These are phyloP conservation scores for Lepidium sativum DNA, from an alignment of 345 rosid genomes.

Conservation along the genomic window DNA sequence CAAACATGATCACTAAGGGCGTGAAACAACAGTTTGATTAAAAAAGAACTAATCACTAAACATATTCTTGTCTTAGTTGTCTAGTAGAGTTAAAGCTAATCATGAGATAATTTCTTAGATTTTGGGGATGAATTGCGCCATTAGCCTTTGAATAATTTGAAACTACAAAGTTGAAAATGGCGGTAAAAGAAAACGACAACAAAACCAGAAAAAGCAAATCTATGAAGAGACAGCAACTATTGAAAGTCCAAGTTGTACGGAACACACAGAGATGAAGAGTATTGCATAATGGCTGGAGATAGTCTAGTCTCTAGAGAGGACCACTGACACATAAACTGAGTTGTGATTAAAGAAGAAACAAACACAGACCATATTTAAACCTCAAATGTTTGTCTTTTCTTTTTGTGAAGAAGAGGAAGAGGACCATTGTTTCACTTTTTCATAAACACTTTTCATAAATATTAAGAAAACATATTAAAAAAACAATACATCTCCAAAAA, in stretches of 20 bases:
- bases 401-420: too few species aligned
- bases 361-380: not conserved
- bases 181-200: conserved; percentile 5
- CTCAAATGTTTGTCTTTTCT: too few species aligned
- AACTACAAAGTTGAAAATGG: conserved; percentile 17
- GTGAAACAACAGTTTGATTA: not conserved
- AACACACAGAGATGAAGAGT: not conserved
- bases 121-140: not conserved
- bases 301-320: conserved; percentile 11
- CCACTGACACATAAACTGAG: conserved; percentile 25
- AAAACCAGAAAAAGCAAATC: conserved; percentile 11
- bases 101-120: not conserved
- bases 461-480: too few species aligned
- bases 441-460: too few species aligned
- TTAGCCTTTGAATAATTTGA: conserved; percentile 19
- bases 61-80: not conserved
- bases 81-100: too few species aligned
- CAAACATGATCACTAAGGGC: conserved; percentile 16
- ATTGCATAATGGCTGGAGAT: conserved; percentile 8
- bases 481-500: too few species aligned
- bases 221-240: conserved; percentile 3
- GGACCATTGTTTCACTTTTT: too few species aligned
- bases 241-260: conserved; percentile 11
- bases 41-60: conserved; percentile 7
- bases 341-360: conserved; percentile 10